Evolutionary conservation across 257 asterid genomes (phyloP), one percentile per base, ranked within the genome.

Genomic region (Lycium ferocissimum): DNA sequence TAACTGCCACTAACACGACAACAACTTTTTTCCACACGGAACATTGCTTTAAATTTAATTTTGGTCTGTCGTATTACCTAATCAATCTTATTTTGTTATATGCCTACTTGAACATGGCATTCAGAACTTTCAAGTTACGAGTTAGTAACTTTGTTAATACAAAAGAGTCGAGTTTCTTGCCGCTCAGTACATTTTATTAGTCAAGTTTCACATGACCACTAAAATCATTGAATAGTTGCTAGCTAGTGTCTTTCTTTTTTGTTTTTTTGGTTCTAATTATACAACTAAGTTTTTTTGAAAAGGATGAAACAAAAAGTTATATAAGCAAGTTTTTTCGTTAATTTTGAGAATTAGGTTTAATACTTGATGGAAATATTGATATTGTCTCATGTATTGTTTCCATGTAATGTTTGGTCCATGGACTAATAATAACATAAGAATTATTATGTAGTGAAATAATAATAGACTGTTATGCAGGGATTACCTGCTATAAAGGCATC

Each of bases 31-130:
- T 15, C 17, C 78, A 37, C 78, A 69, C 38, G 78, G 78, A 15
- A 38, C 38, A 38, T 69, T 69, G 78, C 26, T 69, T 69, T 3
- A 38, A 38, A 69, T 38, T 69, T 69, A 3, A 40, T 40, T 40
- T 40, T 40, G 3, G 45, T 40, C 51, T 26, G 5, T 38, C 43
- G 51, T 69, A 69, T 69, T 15, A 69, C 53, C 53, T 38, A 38
- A 15, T 37, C 78, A 69, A 38, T 69, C 45, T 69, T 38, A 15
- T 69, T 69, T 69, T 69, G 78, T 69, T 69, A 69, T 37, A 69
- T 69, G 45, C 45, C 22, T 69, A 69, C 78, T 15, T 69, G 76
- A 69, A 69, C 3, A 51, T 69, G 37, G 51, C 76, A 37, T 69
- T 69, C 6, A 37, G 1, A 69, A 37, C 76, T 69, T 69, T 33